Evolutionary conservation across 345 rosid genomes (phyloP), one percentile per base, ranked within the genome.

Genomic region (Cardiospermum halicacabum): DNA sequence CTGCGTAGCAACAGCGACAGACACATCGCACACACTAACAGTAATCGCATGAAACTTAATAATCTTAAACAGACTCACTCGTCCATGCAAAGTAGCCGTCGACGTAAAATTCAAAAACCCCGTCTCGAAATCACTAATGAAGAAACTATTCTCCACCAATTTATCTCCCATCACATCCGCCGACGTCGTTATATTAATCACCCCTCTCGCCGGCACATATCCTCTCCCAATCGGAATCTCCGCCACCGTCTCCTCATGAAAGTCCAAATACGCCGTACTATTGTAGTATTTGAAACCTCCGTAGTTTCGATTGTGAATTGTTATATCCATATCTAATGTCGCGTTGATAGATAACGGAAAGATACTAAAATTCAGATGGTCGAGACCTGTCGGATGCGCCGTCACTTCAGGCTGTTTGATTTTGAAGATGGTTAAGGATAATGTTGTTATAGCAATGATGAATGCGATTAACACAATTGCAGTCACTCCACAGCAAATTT

Each of bases 401-500:
- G 68, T 65, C 60, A 81, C 53, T 16, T 53, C 24, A 3, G 85
- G 84, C 3, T 79, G 47, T 60, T 73, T 79, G 8, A 80, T 81
- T 45, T 84, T 84, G 58, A 84, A 79, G 68, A 79, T 28, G 1
- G 84, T 77, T 21, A 84, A 18, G 8, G 70, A 69, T 49, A 81
- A 65, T 28, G 66, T 59, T 16, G 65, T 51, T 65, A 75, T n/a
- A 40, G 75, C 30, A 2, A 60, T 26, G 42, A 53, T 65, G 3
- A 71, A 5, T 12, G 67, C 39, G 5, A 71, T 22, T n/a, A 79
- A 2, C 59, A 77, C 34, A 63, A 69, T 55, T 31, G 62, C 49
- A 5, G 72, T 53, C 18, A 56, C 69, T 0, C 48, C 45, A 56
- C 72, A 64, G 34, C 84, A 77, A 21, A 77, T 47, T 59, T 79